phyloP scores from a whole-genome alignment of 169 alveolate species.

The Cryptosporidium meleagridis region DNA sequence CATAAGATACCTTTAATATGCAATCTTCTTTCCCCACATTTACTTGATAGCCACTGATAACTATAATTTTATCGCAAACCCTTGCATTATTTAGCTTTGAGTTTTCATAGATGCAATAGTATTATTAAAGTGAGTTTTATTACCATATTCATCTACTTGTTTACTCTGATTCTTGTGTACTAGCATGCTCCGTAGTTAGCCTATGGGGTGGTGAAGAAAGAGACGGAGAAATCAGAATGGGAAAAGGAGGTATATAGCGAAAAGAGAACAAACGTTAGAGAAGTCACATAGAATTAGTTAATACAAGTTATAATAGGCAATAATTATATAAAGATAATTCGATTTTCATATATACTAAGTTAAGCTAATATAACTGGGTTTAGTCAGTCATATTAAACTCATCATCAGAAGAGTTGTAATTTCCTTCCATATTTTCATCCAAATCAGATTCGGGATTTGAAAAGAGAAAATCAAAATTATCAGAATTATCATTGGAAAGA shows the following conservation, averaged over 20 bases:
- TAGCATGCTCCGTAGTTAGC: too few species aligned
- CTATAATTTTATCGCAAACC: background rate
- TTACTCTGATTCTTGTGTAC: background rate
- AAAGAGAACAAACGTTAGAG: background rate
- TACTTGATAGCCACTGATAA: too few species aligned
- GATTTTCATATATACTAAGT: too few species aligned
- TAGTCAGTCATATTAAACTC: background rate
- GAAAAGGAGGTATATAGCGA: too few species aligned
- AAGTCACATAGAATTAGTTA: too few species aligned
- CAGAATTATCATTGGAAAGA: background rate
- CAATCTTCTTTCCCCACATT: background rate
- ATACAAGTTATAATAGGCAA: background rate
- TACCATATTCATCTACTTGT: background rate
- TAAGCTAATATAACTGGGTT: too few species aligned
- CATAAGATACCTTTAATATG: background rate
- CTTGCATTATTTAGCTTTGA: background rate
- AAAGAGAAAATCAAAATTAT: conserved; percentile 1
- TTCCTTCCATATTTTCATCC: conserved; percentile 20
- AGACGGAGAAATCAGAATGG: too few species aligned
- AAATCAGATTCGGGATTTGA: conserved; percentile 1
- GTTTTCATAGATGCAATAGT: background rate
- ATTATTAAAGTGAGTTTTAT: too few species aligned
- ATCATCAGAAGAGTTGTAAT: background rate
- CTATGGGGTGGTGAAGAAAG: too few species aligned
- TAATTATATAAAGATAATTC: too few species aligned